Evolutionary conservation across 164 flowering plant genomes (phyloP).

Genomic region (Berberis vulgaris): DNA sequence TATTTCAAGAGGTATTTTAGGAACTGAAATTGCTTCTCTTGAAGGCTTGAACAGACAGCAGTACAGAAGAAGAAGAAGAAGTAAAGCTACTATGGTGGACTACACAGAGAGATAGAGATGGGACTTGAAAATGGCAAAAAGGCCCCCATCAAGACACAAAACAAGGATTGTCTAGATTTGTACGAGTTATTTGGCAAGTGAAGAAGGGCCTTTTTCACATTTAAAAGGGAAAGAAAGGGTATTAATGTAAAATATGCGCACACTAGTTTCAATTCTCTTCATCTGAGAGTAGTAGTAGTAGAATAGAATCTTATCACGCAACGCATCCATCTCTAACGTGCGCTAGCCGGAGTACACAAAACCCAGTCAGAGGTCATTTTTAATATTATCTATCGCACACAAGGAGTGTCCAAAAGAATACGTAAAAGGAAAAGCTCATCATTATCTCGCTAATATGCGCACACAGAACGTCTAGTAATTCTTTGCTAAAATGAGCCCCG

Average conservation of each 20-base stretch:
- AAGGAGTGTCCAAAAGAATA: no score
- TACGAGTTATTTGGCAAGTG: background rate
- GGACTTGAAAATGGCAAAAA: slow-evolving; percentile 1
- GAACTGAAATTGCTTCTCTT: background rate
- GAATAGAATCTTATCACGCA: no score
- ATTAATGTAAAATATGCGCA: background rate
- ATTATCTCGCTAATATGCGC: no score
- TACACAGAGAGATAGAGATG: background rate
- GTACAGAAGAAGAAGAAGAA: background rate
- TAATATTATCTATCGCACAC: no score
- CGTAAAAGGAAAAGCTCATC: no score
- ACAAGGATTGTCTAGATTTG: background rate
- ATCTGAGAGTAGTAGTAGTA: no score
- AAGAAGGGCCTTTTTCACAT: background rate
- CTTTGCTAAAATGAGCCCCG: no score
- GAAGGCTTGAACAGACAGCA: background rate
- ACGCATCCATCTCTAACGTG: no score
- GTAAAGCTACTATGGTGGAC: background rate
- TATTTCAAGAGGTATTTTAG: background rate
- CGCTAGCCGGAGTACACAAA: no score
- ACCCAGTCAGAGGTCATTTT: no score
- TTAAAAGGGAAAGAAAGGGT: background rate
- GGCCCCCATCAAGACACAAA: background rate
- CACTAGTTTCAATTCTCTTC: background rate
- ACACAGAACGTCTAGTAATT: no score